Conservation (phyloP, 2,329 filamentous ascomycete genomes). For the Cercospora zeina region DNA sequence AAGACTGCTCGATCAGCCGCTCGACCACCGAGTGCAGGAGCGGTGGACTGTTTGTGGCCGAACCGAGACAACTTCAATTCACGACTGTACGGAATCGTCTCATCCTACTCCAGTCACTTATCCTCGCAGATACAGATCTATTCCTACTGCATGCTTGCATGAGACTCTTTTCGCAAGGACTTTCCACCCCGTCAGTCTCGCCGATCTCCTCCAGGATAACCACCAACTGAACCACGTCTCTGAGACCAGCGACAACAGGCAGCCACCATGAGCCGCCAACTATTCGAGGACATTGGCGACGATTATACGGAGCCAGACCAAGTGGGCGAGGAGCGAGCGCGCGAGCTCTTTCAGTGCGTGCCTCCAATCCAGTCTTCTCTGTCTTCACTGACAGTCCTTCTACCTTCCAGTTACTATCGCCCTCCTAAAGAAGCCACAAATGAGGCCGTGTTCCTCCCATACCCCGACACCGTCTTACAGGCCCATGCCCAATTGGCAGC, state of each 20-base stretch:
- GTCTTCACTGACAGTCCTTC: background rate
- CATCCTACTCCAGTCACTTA: background rate
- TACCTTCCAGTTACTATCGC: constrained; percentile 26
- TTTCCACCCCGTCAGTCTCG: background rate
- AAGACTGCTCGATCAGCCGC: too few species aligned
- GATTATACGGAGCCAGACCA: constrained; percentile 28
- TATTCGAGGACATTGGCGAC: constrained; percentile 20
- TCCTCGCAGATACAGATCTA: background rate
- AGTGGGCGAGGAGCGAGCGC: constrained; percentile 31
- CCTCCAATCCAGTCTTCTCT: background rate
- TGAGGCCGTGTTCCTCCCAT: constrained; percentile 26
- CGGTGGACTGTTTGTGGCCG: background rate
- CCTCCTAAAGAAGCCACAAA: constrained; percentile 26
- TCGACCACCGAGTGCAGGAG: background rate
- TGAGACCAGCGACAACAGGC: background rate
- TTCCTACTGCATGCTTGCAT: background rate
- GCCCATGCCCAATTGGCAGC: constrained; percentile 54
- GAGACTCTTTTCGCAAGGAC: background rate
- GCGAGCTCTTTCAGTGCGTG: constrained; percentile 30
- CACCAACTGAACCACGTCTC: background rate
- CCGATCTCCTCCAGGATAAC: background rate
- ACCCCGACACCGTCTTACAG: constrained; percentile 45
- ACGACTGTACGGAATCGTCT: background rate
- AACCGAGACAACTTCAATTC: background rate
- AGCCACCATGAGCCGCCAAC: constrained; percentile 6